Conservation (phyloP, 73 alveolate genomes). For the Effrenium voratum region DNA sequence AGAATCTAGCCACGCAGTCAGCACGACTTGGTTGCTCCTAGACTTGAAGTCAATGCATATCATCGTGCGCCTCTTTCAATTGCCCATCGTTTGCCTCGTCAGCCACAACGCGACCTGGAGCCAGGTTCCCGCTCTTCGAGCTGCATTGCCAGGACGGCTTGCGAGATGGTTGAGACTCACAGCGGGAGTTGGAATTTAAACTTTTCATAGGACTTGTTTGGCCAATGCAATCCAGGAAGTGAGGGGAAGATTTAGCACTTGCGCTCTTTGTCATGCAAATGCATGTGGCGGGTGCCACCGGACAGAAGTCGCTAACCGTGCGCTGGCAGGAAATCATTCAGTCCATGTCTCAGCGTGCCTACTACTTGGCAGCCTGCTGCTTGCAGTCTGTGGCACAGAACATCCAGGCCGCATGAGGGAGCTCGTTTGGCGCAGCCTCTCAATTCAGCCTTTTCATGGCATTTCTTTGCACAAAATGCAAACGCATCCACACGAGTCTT, state of each 20-base stretch:
- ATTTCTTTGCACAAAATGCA: not conserved
- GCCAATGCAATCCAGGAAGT: no score
- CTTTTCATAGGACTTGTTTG: no score
- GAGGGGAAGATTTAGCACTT: no score
- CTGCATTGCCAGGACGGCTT: slow-evolving; percentile 86
- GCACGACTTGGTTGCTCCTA: no score
- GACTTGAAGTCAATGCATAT: no score
- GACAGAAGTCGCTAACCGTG: no score
- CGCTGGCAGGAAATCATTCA: slow-evolving; percentile 89
- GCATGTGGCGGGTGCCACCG: no score
- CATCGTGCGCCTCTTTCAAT: no score
- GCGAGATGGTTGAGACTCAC: not conserved
- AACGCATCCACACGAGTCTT: not conserved
- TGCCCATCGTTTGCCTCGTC: no score
- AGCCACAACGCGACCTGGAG: no score
- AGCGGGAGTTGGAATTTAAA: not conserved
- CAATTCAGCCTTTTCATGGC: not conserved
- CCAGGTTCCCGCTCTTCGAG: slow-evolving; percentile 88
- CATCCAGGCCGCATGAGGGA: slow-evolving; percentile 44
- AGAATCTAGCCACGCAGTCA: no score
- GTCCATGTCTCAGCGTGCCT: slow-evolving; percentile 91
- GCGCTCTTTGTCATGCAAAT: no score
- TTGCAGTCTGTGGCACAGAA: slow-evolving; percentile 82
- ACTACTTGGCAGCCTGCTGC: slow-evolving; percentile 90
- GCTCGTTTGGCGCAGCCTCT: not conserved